Evolutionary conservation across 371 early-diverging fungal species (phyloP).

Genomic region (Mucor circinelloides): DNA sequence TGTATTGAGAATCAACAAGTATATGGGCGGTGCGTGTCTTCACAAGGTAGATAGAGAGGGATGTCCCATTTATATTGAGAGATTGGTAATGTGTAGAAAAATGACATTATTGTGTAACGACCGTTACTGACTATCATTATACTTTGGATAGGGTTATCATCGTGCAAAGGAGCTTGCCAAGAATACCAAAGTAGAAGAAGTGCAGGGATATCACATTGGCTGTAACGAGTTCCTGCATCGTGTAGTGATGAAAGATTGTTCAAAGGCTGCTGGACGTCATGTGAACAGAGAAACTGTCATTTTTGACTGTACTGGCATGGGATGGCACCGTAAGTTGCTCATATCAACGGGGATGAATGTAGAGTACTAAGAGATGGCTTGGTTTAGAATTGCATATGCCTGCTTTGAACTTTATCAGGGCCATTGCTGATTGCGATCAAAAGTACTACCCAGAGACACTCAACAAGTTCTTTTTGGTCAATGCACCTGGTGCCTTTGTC

Average conservation of each 20-base stretch:
- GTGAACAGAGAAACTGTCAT: constrained; percentile 82
- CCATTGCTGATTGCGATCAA: constrained; percentile 79
- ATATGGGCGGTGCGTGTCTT: constrained; percentile 81
- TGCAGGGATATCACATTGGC: constrained; percentile 74
- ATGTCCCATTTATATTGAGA: constrained; percentile 81
- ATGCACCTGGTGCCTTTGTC: constrained; percentile 82
- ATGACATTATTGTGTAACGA: constrained; percentile 3
- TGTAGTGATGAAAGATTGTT: constrained; percentile 74
- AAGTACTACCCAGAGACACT: constrained; percentile 86
- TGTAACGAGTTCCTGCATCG: constrained; percentile 78
- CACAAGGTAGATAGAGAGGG: constrained; percentile 86
- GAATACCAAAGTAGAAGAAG: constrained; percentile 62
- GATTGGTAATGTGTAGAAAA: constrained; percentile 27
- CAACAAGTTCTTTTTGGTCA: constrained; percentile 77
- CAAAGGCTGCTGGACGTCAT: constrained; percentile 60
- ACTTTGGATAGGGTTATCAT: constrained; percentile 60
- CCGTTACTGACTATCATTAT: background rate
- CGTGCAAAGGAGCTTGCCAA: constrained; percentile 74
- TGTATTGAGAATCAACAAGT: constrained; percentile 65
- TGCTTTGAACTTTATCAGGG: constrained; percentile 72
- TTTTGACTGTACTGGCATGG: constrained; percentile 84
- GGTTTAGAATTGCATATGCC: constrained; percentile 72
- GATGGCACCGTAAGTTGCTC: constrained; percentile 62
- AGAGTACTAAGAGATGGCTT: constrained; percentile 9
- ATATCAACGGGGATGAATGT: background rate